phyloP scores from a whole-genome alignment of 345 rosid genomes.

The Alliaria petiolata region DNA sequence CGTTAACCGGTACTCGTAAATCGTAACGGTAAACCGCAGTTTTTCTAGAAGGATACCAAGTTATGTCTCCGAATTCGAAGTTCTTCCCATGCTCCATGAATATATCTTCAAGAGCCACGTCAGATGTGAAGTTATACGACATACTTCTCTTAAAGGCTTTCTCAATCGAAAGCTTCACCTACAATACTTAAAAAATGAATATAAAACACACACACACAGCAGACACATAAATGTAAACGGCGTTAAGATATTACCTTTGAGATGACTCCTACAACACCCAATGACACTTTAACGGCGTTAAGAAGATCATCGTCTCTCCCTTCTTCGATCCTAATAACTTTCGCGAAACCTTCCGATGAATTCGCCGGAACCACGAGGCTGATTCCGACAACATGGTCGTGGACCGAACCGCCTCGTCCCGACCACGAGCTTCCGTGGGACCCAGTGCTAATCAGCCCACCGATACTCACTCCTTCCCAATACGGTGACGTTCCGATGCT shows the following conservation, averaged over 20 bases:
- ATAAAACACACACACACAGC: background rate
- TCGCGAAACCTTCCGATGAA: slow-evolving; percentile 58
- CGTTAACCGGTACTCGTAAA: slow-evolving; percentile 44
- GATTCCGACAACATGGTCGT: slow-evolving; percentile 76
- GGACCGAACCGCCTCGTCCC: slow-evolving; percentile 90
- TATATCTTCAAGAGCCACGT: slow-evolving; percentile 47
- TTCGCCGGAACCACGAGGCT: slow-evolving; percentile 57
- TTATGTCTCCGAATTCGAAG: slow-evolving; percentile 73
- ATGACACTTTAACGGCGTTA: slow-evolving; percentile 67
- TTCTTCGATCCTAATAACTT: slow-evolving; percentile 47
- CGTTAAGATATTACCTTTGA: slow-evolving; percentile 57
- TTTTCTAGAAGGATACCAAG: slow-evolving; percentile 79
- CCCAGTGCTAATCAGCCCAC: slow-evolving; percentile 81
- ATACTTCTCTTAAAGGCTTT: slow-evolving; percentile 74
- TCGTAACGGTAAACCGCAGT: slow-evolving; percentile 80
- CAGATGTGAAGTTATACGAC: slow-evolving; percentile 63
- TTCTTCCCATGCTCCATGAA: slow-evolving; percentile 58
- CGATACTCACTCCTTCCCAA: slow-evolving; percentile 92
- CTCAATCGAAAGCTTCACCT: slow-evolving; percentile 70
- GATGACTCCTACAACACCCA: slow-evolving; percentile 74
- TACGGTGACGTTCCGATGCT: slow-evolving; percentile 76
- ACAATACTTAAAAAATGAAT: too few relatives aligned
- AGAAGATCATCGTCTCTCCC: slow-evolving; percentile 49
- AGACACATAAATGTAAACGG: background rate
- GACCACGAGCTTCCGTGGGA: slow-evolving; percentile 98